These are phyloP conservation scores for Umbelopsis sp. DNA, from an alignment of 192 early-diverging fungal species.

Conservation along the genomic window DNA sequence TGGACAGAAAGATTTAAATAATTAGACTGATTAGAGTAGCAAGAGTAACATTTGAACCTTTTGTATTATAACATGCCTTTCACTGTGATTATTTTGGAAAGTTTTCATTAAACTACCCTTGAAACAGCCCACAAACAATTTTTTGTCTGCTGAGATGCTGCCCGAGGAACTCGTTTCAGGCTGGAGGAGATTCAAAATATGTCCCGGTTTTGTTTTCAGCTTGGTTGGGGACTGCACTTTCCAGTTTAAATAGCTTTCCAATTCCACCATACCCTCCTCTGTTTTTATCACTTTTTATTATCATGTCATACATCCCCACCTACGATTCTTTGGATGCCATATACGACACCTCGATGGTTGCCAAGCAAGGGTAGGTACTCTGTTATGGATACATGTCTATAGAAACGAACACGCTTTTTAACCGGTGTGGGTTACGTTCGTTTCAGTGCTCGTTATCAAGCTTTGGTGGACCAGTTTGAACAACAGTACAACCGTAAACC, in stretches of 20 bases:
- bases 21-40: too few relatives aligned
- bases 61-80: too few relatives aligned
- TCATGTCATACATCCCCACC: slow-evolving; percentile 35
- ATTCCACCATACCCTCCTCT: background rate
- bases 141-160: background rate
- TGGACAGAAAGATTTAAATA: background rate
- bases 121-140: background rate
- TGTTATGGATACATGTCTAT: background rate
- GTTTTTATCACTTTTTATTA: slow-evolving; percentile 1
- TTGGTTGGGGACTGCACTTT: background rate
- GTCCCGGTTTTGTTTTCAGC: background rate
- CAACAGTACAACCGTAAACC: slow-evolving; percentile 59
- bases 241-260: background rate
- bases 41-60: too few relatives aligned
- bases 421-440: background rate
- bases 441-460: slow-evolving; percentile 53
- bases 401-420: background rate
- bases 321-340: slow-evolving; percentile 35
- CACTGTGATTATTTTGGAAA: too few relatives aligned
- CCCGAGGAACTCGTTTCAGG: slow-evolving; percentile 9
- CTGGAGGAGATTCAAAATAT: slow-evolving; percentile 13
- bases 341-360: slow-evolving; percentile 25
- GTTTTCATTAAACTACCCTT: too few relatives aligned
- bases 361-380: slow-evolving; percentile 36
- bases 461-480: slow-evolving; percentile 53